Evolutionary conservation across 2,329 filamentous ascomycete genomes (phyloP).

Genomic region (Amphichorda felina): DNA sequence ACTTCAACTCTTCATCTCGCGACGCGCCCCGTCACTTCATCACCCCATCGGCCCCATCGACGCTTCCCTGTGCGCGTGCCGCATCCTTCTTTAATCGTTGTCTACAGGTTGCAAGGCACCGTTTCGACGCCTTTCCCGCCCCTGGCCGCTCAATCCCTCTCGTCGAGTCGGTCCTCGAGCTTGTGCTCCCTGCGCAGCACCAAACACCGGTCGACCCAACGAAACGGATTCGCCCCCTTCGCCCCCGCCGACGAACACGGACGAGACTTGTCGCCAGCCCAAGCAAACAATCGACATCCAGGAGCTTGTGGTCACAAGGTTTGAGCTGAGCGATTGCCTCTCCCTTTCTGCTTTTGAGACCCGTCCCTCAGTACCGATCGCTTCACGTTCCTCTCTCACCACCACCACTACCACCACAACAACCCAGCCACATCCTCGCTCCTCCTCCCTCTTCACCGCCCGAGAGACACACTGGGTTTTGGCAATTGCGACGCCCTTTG

Average conservation of each 20-base stretch:
- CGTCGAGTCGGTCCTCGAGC: background rate
- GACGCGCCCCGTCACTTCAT: conserved; percentile 1
- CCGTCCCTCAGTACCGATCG: conserved; percentile 23
- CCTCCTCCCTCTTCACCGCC: conserved; percentile 15
- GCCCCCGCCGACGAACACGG: background rate
- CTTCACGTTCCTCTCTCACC: conserved; percentile 20
- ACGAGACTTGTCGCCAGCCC: too few relatives aligned
- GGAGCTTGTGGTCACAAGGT: conserved; percentile 13
- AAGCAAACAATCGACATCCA: background rate
- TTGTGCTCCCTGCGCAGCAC: conserved; percentile 1
- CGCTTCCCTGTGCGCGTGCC: background rate
- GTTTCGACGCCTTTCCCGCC: background rate
- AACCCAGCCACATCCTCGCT: conserved; percentile 19
- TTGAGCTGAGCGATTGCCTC: conserved; percentile 25
- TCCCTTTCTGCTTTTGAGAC: conserved; percentile 23
- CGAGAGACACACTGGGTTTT: conserved; percentile 4
- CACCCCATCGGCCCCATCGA: background rate
- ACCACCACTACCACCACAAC: background rate
- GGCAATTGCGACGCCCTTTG: conserved; percentile 6
- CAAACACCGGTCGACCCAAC: background rate
- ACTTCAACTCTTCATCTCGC: conserved; percentile 2
- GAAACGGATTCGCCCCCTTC: too few relatives aligned
- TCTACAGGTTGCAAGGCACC: background rate
- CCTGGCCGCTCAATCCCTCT: background rate
- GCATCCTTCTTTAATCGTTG: background rate